These are phyloP conservation scores for Hibiscus trionum DNA, from an alignment of 345 rosid genomes.

Conservation along the genomic window DNA sequence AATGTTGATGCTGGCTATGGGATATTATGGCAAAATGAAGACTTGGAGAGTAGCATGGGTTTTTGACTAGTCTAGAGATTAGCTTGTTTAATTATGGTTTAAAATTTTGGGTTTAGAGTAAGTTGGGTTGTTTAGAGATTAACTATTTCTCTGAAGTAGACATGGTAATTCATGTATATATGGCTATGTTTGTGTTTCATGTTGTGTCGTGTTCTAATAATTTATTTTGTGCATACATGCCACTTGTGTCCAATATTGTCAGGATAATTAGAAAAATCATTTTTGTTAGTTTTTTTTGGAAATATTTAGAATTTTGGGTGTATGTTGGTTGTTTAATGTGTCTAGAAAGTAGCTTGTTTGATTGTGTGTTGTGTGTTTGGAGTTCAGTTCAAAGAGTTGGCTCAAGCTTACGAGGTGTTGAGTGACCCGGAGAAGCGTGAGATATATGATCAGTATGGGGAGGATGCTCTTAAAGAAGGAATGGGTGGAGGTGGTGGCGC, in stretches of 20 bases:
- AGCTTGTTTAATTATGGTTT: neutral
- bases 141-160: neutral
- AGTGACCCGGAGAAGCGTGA: constrained; percentile 2
- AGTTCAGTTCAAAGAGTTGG: constrained; percentile 4
- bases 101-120: neutral
- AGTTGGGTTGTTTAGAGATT: neutral
- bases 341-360: neutral
- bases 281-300: no score
- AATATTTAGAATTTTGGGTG: neutral
- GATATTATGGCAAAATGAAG: neutral
- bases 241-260: no score
- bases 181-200: no score
- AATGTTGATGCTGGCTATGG: neutral
- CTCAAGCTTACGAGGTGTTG: constrained; percentile 1
- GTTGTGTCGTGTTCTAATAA: no score
- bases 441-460: neutral
- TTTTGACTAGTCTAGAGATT: neutral
- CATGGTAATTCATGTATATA: neutral
- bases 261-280: no score
- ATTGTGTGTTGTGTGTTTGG: neutral
- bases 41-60: neutral
- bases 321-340: neutral
- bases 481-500: neutral
- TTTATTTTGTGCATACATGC: no score
- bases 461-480: constrained; percentile 2